Evolutionary conservation across 345 rosid species (phyloP).

Genomic region (Gynandropsis gynandra): DNA sequence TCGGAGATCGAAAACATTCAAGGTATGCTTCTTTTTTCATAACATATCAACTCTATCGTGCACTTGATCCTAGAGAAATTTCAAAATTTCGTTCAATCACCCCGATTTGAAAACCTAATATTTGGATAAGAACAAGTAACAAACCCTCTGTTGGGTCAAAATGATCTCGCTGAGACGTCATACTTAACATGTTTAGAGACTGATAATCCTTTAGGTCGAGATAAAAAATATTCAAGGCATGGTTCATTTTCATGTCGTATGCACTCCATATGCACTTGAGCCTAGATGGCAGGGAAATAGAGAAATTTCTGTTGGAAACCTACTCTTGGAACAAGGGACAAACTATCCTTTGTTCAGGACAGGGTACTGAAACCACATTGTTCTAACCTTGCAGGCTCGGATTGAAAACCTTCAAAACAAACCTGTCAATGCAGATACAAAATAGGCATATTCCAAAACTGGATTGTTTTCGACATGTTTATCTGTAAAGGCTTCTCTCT

Average conservation of each 20-base stretch:
- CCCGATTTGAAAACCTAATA: too few relatives aligned
- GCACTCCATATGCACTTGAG: too few relatives aligned
- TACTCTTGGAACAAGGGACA: neutral
- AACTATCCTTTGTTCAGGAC: slow-evolving; percentile 1
- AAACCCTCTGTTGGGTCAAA: neutral
- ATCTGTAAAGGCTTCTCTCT: slow-evolving; percentile 8
- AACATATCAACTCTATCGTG: neutral
- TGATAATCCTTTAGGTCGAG: neutral
- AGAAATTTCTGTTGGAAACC: neutral
- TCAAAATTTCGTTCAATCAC: too few relatives aligned
- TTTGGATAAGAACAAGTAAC: slow-evolving; percentile 1
- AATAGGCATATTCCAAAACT: too few relatives aligned
- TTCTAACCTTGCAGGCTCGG: slow-evolving; percentile 40
- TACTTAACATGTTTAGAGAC: too few relatives aligned
- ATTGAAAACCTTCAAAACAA: slow-evolving; percentile 51
- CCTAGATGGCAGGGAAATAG: too few relatives aligned
- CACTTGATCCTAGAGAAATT: neutral
- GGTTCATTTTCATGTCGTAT: too few relatives aligned
- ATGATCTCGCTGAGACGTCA: slow-evolving; percentile 8
- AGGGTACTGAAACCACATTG: slow-evolving; percentile 4
- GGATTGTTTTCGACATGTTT: too few relatives aligned
- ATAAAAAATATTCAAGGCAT: too few relatives aligned
- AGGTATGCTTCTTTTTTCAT: slow-evolving; percentile 33
- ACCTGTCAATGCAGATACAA: slow-evolving; percentile 29
- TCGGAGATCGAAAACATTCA: slow-evolving; percentile 65